Evolutionary conservation across 2,329 filamentous ascomycete species (phyloP).

Genomic region (Atkinsonella hypoxylon): DNA sequence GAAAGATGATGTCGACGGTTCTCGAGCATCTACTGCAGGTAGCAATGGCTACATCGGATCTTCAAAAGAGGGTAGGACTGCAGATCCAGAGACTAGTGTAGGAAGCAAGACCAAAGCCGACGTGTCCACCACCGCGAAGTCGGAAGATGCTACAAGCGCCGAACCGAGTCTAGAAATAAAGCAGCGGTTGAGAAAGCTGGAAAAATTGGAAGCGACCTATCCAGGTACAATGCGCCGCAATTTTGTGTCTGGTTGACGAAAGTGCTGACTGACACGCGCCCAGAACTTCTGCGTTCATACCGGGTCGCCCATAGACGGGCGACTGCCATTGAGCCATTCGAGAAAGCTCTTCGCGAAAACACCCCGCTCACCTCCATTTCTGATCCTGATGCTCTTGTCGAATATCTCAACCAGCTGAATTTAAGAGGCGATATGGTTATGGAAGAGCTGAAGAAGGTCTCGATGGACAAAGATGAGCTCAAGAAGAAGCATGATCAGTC

Average conservation of each 20-base stretch:
- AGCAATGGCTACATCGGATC: slow-evolving; percentile 14
- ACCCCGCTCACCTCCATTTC: slow-evolving; percentile 82
- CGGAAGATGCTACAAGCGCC: slow-evolving; percentile 10
- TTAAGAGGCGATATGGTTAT: slow-evolving; percentile 85
- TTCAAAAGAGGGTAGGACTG: slow-evolving; percentile 10
- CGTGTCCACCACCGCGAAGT: slow-evolving; percentile 3
- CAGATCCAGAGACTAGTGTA: slow-evolving; percentile 13
- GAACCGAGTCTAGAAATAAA: slow-evolving; percentile 66
- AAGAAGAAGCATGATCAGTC: slow-evolving; percentile 65
- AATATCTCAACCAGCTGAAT: slow-evolving; percentile 81
- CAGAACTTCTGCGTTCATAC: slow-evolving; percentile 84
- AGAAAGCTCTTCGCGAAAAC: slow-evolving; percentile 79
- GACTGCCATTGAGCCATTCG: slow-evolving; percentile 83
- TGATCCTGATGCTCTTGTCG: slow-evolving; percentile 72
- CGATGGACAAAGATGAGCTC: slow-evolving; percentile 65
- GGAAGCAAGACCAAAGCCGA: slow-evolving; percentile 6
- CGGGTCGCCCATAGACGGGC: slow-evolving; percentile 80
- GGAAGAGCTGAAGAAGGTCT: slow-evolving; percentile 82
- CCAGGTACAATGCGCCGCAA: slow-evolving; percentile 43
- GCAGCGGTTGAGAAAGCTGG: slow-evolving; percentile 69
- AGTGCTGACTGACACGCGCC: slow-evolving; percentile 1
- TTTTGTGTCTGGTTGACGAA: background rate
- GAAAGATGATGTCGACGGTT: slow-evolving; percentile 17
- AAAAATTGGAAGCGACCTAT: slow-evolving; percentile 80
- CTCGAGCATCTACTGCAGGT: slow-evolving; percentile 7